These are phyloP conservation scores for Xylaria curta DNA, from an alignment of 495 filamentous ascomycete species.

Conservation along the genomic window DNA sequence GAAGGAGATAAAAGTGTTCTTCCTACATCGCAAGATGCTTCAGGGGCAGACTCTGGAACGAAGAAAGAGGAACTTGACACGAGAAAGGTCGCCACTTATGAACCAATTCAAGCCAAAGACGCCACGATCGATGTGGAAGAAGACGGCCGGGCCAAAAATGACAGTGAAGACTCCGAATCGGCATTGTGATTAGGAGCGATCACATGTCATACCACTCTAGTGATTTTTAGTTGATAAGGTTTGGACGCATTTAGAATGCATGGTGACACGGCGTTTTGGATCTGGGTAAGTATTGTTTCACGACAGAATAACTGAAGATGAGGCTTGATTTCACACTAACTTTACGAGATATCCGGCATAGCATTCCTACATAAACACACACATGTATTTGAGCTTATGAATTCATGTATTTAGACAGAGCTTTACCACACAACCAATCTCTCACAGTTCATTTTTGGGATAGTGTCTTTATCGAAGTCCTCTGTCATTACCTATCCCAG, in stretches of 20 bases:
- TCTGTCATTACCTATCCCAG: background rate
- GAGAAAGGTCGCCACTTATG: background rate
- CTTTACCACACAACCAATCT: background rate
- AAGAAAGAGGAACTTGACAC: background rate
- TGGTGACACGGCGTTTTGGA: constrained; percentile 13
- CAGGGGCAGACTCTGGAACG: background rate
- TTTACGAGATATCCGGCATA: background rate
- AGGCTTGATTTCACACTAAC: background rate
- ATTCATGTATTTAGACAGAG: background rate
- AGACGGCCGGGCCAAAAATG: constrained; percentile 6
- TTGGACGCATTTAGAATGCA: background rate
- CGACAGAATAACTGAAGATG: background rate
- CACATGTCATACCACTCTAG: background rate
- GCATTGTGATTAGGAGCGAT: constrained; percentile 13
- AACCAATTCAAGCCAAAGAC: background rate
- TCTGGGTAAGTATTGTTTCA: background rate
- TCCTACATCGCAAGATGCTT: background rate
- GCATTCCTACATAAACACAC: background rate
- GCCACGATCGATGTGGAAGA: constrained; percentile 8
- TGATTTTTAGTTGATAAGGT: background rate
- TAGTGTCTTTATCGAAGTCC: background rate
- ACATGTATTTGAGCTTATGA: background rate
- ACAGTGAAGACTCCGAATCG: constrained; percentile 13
- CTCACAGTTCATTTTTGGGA: background rate
- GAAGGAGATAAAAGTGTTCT: constrained; percentile 6